Evolutionary conservation across 2,329 filamentous ascomycete genomes (phyloP).

Genomic region (Clathrospora elynae): DNA sequence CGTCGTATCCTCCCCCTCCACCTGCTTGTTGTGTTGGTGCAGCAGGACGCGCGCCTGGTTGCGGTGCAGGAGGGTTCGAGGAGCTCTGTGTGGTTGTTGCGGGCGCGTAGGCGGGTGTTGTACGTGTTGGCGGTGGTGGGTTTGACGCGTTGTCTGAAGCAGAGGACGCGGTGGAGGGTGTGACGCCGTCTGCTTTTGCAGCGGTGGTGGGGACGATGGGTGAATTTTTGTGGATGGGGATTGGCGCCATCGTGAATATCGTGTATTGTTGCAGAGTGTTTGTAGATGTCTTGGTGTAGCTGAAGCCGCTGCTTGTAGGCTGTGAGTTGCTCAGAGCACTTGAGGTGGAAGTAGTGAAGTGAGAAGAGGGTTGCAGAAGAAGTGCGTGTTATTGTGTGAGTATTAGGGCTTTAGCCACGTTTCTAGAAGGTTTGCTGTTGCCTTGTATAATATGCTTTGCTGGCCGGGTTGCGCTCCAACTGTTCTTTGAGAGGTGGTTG

Average conservation of each 20-base stretch:
- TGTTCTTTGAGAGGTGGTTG: conserved; percentile 20
- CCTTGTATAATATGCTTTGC: conserved; percentile 19
- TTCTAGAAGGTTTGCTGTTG: conserved; percentile 25
- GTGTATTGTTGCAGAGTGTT: conserved; percentile 3
- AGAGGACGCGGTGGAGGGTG: conserved; percentile 46
- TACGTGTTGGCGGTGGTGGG: conserved; percentile 45
- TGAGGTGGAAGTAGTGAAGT: too few species aligned
- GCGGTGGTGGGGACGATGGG: conserved; percentile 51
- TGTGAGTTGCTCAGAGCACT: too few species aligned
- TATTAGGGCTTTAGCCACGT: too few species aligned
- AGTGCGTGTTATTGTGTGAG: too few species aligned
- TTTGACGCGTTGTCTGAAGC: conserved; percentile 19
- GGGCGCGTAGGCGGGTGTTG: conserved; percentile 32
- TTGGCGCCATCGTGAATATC: conserved; percentile 51
- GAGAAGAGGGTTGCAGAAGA: too few species aligned
- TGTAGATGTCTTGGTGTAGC: background rate
- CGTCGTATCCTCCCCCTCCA: conserved; percentile 9
- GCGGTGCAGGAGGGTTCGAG: conserved; percentile 40
- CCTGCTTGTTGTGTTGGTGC: conserved; percentile 23
- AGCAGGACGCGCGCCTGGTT: conserved; percentile 49
- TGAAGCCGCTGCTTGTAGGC: too few species aligned
- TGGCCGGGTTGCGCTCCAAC: conserved; percentile 21
- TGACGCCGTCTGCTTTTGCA: conserved; percentile 45
- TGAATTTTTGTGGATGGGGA: conserved; percentile 54
- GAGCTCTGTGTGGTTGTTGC: conserved; percentile 40